Base-by-base conservation (phyloP, 805 yeast genomes). In the Yarrowia sp. region DNA sequence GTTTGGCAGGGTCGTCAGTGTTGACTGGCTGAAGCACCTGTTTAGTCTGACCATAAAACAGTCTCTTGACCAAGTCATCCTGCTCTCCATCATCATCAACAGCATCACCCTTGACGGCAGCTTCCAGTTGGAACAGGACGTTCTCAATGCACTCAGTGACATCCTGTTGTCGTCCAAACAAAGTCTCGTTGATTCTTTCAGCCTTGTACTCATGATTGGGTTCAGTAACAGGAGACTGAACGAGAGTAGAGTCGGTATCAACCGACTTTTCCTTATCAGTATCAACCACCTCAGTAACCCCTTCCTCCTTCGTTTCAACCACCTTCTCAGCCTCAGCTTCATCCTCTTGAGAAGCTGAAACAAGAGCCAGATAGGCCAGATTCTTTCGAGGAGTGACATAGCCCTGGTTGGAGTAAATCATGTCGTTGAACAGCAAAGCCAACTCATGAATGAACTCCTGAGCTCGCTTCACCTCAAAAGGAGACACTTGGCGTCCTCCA, bases 81-180 rank as follows among this genome's bases (percentile, higher is more conserved):
- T 93, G 98, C 73, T 93, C 98, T 70, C 92, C 92, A 31, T 77
- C 79, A 0, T 76, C 81, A 60, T 89, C 96, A 53, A 87, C 72
- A 1, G 75, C 74, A 14, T 79, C 80, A 0, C 97, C 96, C 60
- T 82, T 85, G 65, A 89, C 80, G 0, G 97, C 96, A 31, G 96
- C 90, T 73, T 93, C 98, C 41, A 95, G 78, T 74, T 93, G 98
- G 68, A 88, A 89, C 13, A 92, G 80, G 8, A 95, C 98, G 74
- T 95, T 95, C 65, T 92, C 96, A 71, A 93, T 92, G 75, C 98
- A 93, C 74, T 95, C 99, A 0, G 98, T 92, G 17, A 95, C 98
- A 78, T 95, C 99, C 74, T 95, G 99, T 74, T 95, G 99, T 68
- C 96, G 81, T 1, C 97, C 96, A 41, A 69, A 66, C 38, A 71